Percentiles rank a stretch among this genome's conserved stretches.
phyloP scores from a whole-genome alignment of 768 basidiomycete genomes.

The Tulasnella sp. region DNA sequence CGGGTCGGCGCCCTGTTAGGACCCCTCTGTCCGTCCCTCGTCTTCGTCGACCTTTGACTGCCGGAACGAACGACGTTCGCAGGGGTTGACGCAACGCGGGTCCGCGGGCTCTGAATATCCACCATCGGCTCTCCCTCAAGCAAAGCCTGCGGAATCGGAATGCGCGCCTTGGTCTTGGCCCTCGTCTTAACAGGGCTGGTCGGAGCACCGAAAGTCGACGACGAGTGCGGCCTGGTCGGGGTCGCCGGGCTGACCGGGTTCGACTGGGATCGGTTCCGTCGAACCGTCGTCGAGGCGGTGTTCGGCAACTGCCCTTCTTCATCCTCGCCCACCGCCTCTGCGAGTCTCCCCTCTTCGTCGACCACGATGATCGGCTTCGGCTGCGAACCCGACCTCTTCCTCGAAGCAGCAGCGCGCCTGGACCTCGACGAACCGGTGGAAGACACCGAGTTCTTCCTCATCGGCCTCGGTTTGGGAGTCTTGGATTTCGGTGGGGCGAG shows the following conservation, averaged over 20 bases:
- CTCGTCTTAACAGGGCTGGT: not conserved
- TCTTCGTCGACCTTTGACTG: not conserved
- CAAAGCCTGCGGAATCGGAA: not conserved
- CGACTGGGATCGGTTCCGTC: not conserved
- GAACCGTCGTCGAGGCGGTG: not conserved
- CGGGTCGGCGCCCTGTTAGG: not conserved
- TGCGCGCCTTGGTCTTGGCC: not conserved
- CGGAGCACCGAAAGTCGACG: no score
- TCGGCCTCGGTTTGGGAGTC: not conserved
- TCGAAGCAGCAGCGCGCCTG: not conserved
- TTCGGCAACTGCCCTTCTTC: not conserved
- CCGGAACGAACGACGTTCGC: not conserved
- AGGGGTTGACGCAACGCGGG: not conserved
- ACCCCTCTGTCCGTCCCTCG: not conserved
- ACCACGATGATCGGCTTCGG: conserved; percentile 11
- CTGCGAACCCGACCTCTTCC: not conserved
- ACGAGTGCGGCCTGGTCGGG: no score
- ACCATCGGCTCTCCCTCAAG: not conserved
- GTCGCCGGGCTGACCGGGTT: no score
- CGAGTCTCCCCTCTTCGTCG: not conserved
- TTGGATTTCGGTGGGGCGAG: not conserved
- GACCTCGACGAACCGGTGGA: not conserved
- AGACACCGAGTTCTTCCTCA: not conserved
- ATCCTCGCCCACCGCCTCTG: not conserved
- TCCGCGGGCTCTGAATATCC: not conserved